A percentile compares a stretch with the other conserved stretches of the same genome.
These are phyloP conservation scores for Elongisporangium senticosum DNA, from an alignment of 352 stramenopile genomes.

Conservation along the genomic window DNA sequence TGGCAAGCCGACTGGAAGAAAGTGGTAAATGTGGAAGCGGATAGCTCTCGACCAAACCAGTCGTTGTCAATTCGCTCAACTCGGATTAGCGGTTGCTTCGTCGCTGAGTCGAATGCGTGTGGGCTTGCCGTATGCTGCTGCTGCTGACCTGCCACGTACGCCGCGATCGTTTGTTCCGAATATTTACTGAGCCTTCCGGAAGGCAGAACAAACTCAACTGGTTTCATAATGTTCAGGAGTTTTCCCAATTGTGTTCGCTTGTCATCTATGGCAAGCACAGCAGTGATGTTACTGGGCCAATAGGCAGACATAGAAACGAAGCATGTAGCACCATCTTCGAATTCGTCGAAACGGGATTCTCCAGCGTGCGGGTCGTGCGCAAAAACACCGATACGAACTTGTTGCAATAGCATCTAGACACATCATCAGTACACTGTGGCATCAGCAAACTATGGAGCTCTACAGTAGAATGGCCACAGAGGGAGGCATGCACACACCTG, in stretches of 20 bases:
- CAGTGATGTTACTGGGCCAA: not conserved
- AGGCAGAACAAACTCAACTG: conserved; percentile 41
- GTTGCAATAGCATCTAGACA: conserved; percentile 2
- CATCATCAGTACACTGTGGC: no score
- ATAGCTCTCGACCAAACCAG: not conserved
- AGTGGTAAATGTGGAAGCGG: not conserved
- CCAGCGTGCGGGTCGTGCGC: conserved; percentile 39
- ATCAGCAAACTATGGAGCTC: no score
- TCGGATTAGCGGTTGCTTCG: conserved; percentile 9
- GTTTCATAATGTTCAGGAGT: conserved; percentile 21
- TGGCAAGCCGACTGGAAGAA: conserved; percentile 7
- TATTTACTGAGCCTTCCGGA: conserved; percentile 25
- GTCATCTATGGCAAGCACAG: conserved; percentile 16
- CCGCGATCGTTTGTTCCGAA: conserved; percentile 31
- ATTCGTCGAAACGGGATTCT: conserved; percentile 36
- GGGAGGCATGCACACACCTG: no score
- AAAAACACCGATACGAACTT: conserved; percentile 26
- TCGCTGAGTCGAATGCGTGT: no score
- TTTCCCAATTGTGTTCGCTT: conserved; percentile 18
- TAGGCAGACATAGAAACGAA: not conserved
- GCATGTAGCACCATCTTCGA: conserved; percentile 29
- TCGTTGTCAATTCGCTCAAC: conserved; percentile 19
- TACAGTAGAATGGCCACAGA: no score
- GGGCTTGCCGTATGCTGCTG: no score
- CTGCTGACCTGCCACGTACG: conserved; percentile 14